phyloP scores from a whole-genome alignment of 2,329 filamentous ascomycete genomes.

The Alternaria burnsii region DNA sequence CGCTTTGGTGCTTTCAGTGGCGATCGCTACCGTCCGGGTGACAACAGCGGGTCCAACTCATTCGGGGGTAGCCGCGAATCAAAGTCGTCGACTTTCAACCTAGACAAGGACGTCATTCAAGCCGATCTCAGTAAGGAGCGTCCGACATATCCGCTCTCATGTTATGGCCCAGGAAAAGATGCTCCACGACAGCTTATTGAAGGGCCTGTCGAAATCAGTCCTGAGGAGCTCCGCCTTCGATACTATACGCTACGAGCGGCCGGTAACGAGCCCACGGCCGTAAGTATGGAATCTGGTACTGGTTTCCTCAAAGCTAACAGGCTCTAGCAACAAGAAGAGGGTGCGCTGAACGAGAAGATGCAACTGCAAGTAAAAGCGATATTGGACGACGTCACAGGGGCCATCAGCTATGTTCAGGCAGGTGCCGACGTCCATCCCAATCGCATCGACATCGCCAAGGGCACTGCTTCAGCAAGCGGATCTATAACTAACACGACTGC shows the following conservation, averaged over 20 bases:
- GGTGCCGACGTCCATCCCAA: constrained; percentile 48
- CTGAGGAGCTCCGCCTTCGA: constrained; percentile 80
- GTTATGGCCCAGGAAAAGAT: constrained; percentile 80
- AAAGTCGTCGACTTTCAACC: constrained; percentile 33
- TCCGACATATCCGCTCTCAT: constrained; percentile 85
- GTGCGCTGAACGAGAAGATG: constrained; percentile 66
- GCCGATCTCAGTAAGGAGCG: constrained; percentile 73
- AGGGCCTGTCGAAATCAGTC: constrained; percentile 82
- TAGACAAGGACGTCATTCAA: constrained; percentile 45
- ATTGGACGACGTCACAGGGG: constrained; percentile 73
- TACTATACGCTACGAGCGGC: constrained; percentile 72
- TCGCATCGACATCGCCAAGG: constrained; percentile 42
- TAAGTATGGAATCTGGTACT: constrained; percentile 45
- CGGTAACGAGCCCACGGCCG: constrained; percentile 66
- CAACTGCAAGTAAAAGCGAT: constrained; percentile 78
- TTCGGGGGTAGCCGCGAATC: constrained; percentile 45
- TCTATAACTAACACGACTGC: constrained; percentile 13
- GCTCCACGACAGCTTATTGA: constrained; percentile 86
- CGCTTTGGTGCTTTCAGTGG: constrained; percentile 64
- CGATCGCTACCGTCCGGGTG: constrained; percentile 45
- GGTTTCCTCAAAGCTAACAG: constrained; percentile 17
- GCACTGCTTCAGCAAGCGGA: constrained; percentile 22
- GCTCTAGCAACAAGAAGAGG: constrained; percentile 67
- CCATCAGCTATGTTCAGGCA: constrained; percentile 55
- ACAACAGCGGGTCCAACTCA: constrained; percentile 35